phyloP scores from a whole-genome alignment of 495 filamentous ascomycete species.

The Trichoderma orchidacearum region DNA sequence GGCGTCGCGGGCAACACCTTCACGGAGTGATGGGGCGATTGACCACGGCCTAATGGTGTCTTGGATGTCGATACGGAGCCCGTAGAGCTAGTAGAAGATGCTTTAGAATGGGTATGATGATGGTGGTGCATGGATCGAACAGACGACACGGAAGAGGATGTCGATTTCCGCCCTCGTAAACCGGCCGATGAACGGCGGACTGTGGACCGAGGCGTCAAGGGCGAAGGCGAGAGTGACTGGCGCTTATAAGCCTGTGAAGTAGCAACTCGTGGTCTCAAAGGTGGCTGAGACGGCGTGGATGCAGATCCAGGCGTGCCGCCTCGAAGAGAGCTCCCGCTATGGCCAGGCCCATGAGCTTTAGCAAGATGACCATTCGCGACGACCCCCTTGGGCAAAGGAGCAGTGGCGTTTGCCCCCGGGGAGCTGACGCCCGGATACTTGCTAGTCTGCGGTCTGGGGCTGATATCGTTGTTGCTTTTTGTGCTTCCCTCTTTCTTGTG shows the following conservation, averaged over 20 bases:
- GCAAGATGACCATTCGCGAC: slow-evolving; percentile 20
- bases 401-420: slow-evolving; percentile 8
- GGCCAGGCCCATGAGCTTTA: neutral
- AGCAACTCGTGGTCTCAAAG: slow-evolving; percentile 35
- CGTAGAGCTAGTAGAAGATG: slow-evolving; percentile 82
- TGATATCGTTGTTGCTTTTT: slow-evolving; percentile 26
- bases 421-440: slow-evolving; percentile 27
- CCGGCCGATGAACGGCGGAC: slow-evolving; percentile 56
- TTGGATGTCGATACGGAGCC: slow-evolving; percentile 56
- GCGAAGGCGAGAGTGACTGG: slow-evolving; percentile 78
- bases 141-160: slow-evolving; percentile 88
- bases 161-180: slow-evolving; percentile 88
- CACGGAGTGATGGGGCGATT: slow-evolving; percentile 76
- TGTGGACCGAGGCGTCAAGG: slow-evolving; percentile 75
- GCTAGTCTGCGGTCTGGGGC: slow-evolving; percentile 38
- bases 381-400: slow-evolving; percentile 18
- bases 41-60: slow-evolving; percentile 43
- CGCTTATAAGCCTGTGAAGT: slow-evolving; percentile 50
- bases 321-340: slow-evolving; percentile 21
- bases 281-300: slow-evolving; percentile 3
- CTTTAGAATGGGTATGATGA: slow-evolving; percentile 86
- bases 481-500: slow-evolving; percentile 19
- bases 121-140: slow-evolving; percentile 88
- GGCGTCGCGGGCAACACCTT: slow-evolving; percentile 93
- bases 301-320: neutral